A percentile compares a stretch with the other conserved stretches of the same genome.
Conservation (phyloP, 2,329 filamentous ascomycete genomes). For the Colletotrichum sp. region DNA sequence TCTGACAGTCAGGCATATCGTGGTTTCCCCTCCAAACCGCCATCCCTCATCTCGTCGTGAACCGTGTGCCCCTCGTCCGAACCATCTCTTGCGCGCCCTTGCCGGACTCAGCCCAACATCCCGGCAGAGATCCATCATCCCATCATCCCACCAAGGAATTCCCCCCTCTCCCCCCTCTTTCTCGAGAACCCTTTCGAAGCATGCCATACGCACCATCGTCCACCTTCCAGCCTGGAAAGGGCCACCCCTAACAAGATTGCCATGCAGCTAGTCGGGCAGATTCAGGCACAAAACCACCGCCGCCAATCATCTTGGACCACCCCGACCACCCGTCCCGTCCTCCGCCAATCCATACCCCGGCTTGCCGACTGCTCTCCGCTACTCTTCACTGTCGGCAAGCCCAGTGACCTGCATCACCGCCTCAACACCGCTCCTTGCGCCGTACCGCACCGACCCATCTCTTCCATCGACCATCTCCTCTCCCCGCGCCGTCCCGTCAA, state of each 20-base stretch:
- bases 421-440: slow-evolving; percentile 21
- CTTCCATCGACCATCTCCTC: neutral
- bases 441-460: neutral
- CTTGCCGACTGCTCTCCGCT: neutral
- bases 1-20: slow-evolving; percentile 1
- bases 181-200: neutral
- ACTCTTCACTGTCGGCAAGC: slow-evolving; percentile 16
- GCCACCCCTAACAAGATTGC: slow-evolving; percentile 8
- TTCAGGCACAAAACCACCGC: slow-evolving; percentile 18
- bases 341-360: neutral
- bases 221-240: neutral
- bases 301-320: slow-evolving; percentile 7
- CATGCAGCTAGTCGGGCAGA: slow-evolving; percentile 22
- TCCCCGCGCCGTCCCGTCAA: slow-evolving; percentile 16
- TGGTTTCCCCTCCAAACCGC: neutral
- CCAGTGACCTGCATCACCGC: slow-evolving; percentile 22
- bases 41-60: neutral
- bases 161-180: neutral
- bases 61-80: neutral
- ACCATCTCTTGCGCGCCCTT: neutral
- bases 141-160: neutral
- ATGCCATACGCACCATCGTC: neutral
- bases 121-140: neutral
- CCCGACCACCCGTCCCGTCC: slow-evolving; percentile 5
- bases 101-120: neutral